These are phyloP conservation scores for Leavenworthia alabamica DNA, from an alignment of 345 rosid species.

Conservation along the genomic window DNA sequence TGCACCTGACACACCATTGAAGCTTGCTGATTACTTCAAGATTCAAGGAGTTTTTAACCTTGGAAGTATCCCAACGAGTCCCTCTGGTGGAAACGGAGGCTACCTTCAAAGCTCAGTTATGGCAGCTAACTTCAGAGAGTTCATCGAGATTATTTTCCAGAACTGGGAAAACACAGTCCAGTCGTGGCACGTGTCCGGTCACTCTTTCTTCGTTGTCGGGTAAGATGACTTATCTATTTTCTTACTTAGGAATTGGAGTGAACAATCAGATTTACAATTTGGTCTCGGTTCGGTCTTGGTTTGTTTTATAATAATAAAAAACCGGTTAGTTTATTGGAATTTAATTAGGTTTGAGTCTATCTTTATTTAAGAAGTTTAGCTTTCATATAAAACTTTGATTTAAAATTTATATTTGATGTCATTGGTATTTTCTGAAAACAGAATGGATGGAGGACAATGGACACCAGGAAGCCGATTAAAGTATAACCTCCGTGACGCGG, in stretches of 20 bases:
- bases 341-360: neutral
- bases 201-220: slow-evolving; percentile 93
- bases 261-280: neutral
- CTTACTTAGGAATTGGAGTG: neutral
- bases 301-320: neutral
- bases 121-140: slow-evolving; percentile 62
- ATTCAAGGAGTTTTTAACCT: slow-evolving; percentile 77
- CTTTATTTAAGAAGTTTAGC: neutral
- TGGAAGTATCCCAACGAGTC: slow-evolving; percentile 62
- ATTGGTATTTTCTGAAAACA: slow-evolving; percentile 22
- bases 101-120: slow-evolving; percentile 73
- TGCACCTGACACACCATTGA: slow-evolving; percentile 74
- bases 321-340: neutral
- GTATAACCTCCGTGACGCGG: slow-evolving; percentile 78
- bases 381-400: neutral
- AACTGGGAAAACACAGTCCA: slow-evolving; percentile 75
- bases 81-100: slow-evolving; percentile 48
- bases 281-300: neutral
- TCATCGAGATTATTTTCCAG: slow-evolving; percentile 73
- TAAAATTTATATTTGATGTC: neutral
- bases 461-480: slow-evolving; percentile 52
- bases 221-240: slow-evolving; percentile 29
- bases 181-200: slow-evolving; percentile 83
- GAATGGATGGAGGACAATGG: slow-evolving; percentile 98
- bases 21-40: slow-evolving; percentile 83